A percentile compares a stretch with the other conserved stretches of the same genome.
These are phyloP conservation scores for Panellus pusillus DNA, from an alignment of 768 basidiomycete species.

Conservation along the genomic window DNA sequence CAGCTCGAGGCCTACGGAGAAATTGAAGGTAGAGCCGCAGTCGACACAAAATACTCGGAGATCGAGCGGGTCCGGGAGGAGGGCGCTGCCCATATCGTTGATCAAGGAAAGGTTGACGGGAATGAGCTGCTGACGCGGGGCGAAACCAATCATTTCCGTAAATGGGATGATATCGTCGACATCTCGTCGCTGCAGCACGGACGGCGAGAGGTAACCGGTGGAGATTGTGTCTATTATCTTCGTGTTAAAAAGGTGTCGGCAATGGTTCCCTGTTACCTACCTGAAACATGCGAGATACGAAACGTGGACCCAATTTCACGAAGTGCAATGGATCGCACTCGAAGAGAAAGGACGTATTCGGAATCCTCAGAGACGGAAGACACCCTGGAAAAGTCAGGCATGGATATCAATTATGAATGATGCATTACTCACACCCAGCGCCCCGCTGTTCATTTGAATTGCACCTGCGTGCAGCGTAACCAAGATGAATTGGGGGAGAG, in stretches of 20 bases:
- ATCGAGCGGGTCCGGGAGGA: neutral
- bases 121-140: conserved; percentile 11
- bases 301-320: conserved; percentile 3
- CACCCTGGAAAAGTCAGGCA: neutral
- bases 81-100: neutral
- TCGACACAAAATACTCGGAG: conserved; percentile 14
- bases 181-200: neutral
- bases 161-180: neutral
- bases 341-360: neutral
- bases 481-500: conserved; percentile 4
- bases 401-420: no score
- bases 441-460: conserved; percentile 13
- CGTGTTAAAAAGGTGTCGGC: neutral
- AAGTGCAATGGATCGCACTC: neutral
- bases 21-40: conserved; percentile 7
- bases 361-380: conserved; percentile 1
- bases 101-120: neutral
- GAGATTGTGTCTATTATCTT: neutral
- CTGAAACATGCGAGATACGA: conserved; percentile 3
- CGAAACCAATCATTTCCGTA: conserved; percentile 3
- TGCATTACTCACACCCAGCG: conserved; percentile 11
- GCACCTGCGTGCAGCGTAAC: conserved; percentile 11
- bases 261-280: neutral
- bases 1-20: conserved; percentile 12
- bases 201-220: neutral